Conservation (phyloP, 2,329 filamentous ascomycete species). For the Dactylonectria macrodidyma region DNA sequence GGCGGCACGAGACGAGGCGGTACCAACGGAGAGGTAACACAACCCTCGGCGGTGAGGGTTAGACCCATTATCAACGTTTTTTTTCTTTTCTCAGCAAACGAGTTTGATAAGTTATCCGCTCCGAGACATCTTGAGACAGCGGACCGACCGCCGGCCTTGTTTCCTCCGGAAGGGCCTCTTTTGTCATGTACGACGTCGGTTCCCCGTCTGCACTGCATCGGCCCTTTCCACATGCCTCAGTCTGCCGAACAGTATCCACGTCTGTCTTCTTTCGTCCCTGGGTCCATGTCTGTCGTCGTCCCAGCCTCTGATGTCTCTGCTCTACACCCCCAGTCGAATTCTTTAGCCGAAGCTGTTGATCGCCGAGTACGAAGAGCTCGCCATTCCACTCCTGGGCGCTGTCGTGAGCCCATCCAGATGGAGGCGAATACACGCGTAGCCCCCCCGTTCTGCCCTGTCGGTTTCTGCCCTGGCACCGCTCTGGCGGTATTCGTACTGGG, state of each 20-base stretch:
- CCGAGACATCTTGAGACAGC: conserved; percentile 22
- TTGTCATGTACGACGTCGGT: not conserved
- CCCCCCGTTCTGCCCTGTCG: not conserved
- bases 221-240: conserved; percentile 10
- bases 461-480: not conserved
- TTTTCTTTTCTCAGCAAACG: not conserved
- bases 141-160: conserved; percentile 20
- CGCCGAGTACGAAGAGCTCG: conserved; percentile 20
- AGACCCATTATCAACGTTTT: not conserved
- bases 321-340: conserved; percentile 4
- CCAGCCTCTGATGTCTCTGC: no score
- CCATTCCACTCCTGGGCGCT: conserved; percentile 20
- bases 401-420: conserved; percentile 26
- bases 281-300: not conserved
- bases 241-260: conserved; percentile 20
- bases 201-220: conserved; percentile 14
- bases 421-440: conserved; percentile 16
- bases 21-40: not conserved
- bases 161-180: conserved; percentile 9
- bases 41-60: not conserved
- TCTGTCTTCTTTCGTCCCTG: conserved; percentile 22
- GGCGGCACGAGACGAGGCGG: no score
- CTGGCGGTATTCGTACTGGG: not conserved
- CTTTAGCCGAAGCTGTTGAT: conserved; percentile 28
- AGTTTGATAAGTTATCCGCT: conserved; percentile 11